phyloP scores from a whole-genome alignment of 306 rosid genomes.

The Pachyrhizus erosus region DNA sequence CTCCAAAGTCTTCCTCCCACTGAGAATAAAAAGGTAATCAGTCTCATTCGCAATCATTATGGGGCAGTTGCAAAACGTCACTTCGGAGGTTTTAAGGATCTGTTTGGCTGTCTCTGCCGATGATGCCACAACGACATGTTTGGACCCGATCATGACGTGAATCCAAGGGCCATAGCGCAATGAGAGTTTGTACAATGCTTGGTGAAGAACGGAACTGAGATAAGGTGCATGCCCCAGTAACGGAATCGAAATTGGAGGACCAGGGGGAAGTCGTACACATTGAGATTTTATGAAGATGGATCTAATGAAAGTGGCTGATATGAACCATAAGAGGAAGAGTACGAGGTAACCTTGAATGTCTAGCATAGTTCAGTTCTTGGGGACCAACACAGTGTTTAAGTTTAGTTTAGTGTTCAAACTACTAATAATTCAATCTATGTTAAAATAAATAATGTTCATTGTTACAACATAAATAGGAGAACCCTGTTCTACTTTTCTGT shows the following conservation, averaged over 20 bases:
- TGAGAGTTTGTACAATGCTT: neutral
- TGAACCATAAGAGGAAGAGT: neutral
- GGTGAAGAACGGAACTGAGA: neutral
- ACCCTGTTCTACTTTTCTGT: too few relatives aligned
- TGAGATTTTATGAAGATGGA: neutral
- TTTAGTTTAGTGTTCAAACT: neutral
- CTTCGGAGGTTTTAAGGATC: constrained; percentile 5
- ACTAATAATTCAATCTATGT: neutral
- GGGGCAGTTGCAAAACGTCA: neutral
- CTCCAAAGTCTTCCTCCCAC: neutral
- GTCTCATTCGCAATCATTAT: neutral
- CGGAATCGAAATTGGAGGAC: neutral
- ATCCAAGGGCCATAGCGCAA: neutral
- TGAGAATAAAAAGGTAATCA: too few relatives aligned
- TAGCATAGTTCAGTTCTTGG: neutral
- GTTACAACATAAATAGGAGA: neutral
- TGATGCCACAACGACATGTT: neutral
- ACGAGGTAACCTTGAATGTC: neutral
- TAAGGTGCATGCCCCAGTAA: neutral
- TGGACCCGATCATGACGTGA: neutral
- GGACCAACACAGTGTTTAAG: neutral
- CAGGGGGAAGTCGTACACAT: neutral
- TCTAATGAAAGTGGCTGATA: neutral
- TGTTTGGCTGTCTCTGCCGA: neutral
- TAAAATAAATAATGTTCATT: neutral